These are phyloP conservation scores for Sporothrix variecibatus DNA, from an alignment of 2,329 filamentous ascomycete genomes.

Conservation along the genomic window DNA sequence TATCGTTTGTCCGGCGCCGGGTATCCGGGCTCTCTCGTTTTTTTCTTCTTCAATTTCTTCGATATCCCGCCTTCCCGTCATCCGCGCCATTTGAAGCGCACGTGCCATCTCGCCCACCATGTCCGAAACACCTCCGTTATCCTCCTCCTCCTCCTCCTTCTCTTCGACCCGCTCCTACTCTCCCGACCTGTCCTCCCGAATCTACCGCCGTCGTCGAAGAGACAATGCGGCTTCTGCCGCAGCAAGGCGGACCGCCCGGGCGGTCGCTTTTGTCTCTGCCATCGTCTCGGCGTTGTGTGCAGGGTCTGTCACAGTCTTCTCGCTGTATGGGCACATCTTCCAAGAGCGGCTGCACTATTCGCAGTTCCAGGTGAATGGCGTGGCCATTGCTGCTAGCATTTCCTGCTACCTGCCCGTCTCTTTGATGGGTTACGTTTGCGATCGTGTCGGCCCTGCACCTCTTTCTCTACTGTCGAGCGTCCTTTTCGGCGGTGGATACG, in stretches of 20 bases:
- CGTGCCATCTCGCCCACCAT: conserved; percentile 16
- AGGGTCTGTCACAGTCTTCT: conserved; percentile 90
- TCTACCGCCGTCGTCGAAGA: conserved; percentile 22
- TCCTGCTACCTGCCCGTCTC: conserved; percentile 92
- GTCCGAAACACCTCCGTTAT: conserved; percentile 21
- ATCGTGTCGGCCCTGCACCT: conserved; percentile 78
- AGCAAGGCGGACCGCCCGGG: conserved; percentile 40
- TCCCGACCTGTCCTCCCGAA: conserved; percentile 22
- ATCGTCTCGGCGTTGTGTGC: conserved; percentile 70
- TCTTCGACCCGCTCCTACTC: conserved; percentile 26
- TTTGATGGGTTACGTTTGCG: conserved; percentile 85
- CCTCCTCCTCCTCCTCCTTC: conserved; percentile 24
- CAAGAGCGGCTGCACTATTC: conserved; percentile 83
- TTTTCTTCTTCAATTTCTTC: background rate
- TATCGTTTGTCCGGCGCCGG: background rate
- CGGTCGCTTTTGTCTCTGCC: conserved; percentile 55
- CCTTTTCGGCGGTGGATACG: conserved; percentile 79
- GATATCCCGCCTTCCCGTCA: background rate
- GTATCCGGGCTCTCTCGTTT: background rate
- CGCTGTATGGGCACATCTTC: conserved; percentile 88
- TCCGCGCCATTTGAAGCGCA: background rate
- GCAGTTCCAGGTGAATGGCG: conserved; percentile 88
- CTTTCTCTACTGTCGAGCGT: conserved; percentile 71
- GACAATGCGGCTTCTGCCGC: conserved; percentile 26
- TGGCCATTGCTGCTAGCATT: conserved; percentile 83